A percentile compares a stretch with the other conserved stretches of the same genome.
Evolutionary conservation across 495 filamentous ascomycete genomes (phyloP).

Genomic region (Parathielavia hyrcaniae): DNA sequence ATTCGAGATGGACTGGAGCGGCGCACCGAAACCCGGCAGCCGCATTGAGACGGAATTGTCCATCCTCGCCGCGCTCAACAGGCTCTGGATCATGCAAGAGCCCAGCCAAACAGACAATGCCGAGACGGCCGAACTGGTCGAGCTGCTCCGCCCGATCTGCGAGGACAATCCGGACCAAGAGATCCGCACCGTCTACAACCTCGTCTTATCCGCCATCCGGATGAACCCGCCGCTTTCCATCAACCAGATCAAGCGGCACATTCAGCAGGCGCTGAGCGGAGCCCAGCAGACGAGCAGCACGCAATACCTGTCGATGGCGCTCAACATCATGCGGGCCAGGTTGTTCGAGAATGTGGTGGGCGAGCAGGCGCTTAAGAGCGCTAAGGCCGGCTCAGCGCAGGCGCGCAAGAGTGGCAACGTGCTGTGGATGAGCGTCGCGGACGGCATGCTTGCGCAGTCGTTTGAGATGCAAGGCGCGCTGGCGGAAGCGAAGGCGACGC

Average conservation of each 20-base stretch:
- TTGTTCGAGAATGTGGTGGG: slow-evolving; percentile 84
- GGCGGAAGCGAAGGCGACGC: slow-evolving; percentile 50
- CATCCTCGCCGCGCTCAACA: slow-evolving; percentile 74
- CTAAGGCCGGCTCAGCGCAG: slow-evolving; percentile 64
- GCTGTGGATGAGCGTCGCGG: slow-evolving; percentile 80
- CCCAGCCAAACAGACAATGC: slow-evolving; percentile 46
- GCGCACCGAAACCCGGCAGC: slow-evolving; percentile 33
- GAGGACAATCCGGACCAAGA: slow-evolving; percentile 60
- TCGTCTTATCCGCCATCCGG: slow-evolving; percentile 64
- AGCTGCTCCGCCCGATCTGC: slow-evolving; percentile 62
- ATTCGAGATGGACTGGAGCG: slow-evolving; percentile 47
- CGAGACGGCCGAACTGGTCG: slow-evolving; percentile 51
- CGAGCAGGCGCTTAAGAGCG: slow-evolving; percentile 86
- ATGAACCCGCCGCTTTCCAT: slow-evolving; percentile 51
- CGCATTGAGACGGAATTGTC: slow-evolving; percentile 63
- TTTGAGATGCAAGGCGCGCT: slow-evolving; percentile 64
- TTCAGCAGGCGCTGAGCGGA: slow-evolving; percentile 53
- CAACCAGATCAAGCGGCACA: slow-evolving; percentile 67
- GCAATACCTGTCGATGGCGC: slow-evolving; percentile 71
- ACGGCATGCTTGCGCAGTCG: slow-evolving; percentile 70
- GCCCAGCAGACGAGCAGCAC: slow-evolving; percentile 56
- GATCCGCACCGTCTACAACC: slow-evolving; percentile 68
- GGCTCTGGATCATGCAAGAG: slow-evolving; percentile 72
- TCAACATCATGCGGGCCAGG: slow-evolving; percentile 76
- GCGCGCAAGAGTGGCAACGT: slow-evolving; percentile 67